Evolutionary conservation across 2,329 filamentous ascomycete species (phyloP).

Genomic region (Berkeleyomyces basicola): DNA sequence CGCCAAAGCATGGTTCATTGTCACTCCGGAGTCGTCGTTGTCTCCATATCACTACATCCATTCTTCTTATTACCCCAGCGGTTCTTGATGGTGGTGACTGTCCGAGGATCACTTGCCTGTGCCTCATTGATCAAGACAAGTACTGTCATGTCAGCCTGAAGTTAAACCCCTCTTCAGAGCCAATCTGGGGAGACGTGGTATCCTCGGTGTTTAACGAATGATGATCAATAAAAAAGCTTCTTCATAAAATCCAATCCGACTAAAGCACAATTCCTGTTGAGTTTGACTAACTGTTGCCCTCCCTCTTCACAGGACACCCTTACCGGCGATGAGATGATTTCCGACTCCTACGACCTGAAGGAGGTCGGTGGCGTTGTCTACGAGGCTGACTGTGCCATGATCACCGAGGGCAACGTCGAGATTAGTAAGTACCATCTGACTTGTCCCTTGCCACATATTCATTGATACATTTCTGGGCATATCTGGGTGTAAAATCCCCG

Average conservation of each 20-base stretch:
- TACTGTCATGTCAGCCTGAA: too few relatives aligned
- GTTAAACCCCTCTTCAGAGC: too few relatives aligned
- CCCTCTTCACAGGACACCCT: slow-evolving; percentile 54
- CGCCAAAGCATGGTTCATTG: too few relatives aligned
- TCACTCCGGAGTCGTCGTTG: too few relatives aligned
- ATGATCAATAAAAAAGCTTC: too few relatives aligned
- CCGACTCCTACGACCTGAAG: slow-evolving; percentile 80
- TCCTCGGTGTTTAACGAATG: too few relatives aligned
- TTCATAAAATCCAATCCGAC: neutral
- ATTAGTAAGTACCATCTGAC: slow-evolving; percentile 42
- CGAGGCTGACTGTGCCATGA: slow-evolving; percentile 86
- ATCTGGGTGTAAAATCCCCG: neutral
- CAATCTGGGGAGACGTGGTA: neutral
- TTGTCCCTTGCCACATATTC: neutral
- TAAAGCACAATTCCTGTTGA: neutral
- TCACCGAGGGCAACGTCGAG: slow-evolving; percentile 57
- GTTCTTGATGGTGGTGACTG: too few relatives aligned
- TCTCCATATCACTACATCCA: too few relatives aligned
- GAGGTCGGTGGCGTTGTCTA: slow-evolving; percentile 64
- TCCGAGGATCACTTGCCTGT: too few relatives aligned
- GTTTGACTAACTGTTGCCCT: neutral
- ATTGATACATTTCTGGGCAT: neutral
- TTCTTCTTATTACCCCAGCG: too few relatives aligned
- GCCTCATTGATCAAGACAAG: too few relatives aligned
- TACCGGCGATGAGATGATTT: slow-evolving; percentile 88